Evolutionary conservation across 2,329 filamentous ascomycete genomes (phyloP).

Genomic region (Cladosporium sp.): DNA sequence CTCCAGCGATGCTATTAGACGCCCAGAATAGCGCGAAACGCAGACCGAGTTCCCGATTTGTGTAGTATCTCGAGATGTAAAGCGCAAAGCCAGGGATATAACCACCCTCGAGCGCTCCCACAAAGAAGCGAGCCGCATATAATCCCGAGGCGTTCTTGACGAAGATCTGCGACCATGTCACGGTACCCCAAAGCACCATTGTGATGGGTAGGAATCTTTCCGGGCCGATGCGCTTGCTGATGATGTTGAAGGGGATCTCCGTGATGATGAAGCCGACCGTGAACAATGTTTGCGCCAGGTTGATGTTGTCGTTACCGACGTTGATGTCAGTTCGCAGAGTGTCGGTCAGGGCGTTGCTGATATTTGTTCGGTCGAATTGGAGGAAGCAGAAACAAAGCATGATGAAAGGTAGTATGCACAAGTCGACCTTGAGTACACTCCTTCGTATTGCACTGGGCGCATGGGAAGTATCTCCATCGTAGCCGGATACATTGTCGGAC

Average conservation of each 20-base stretch:
- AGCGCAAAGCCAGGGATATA: constrained; percentile 13
- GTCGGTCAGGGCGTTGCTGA: not conserved
- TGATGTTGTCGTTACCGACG: not conserved
- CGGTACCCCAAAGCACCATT: constrained; percentile 9
- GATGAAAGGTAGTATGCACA: constrained; percentile 3
- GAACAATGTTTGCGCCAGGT: not conserved
- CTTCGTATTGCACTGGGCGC: not conserved
- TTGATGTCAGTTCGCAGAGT: not conserved
- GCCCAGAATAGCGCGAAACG: constrained; percentile 25
- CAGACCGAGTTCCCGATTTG: not conserved
- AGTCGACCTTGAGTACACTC: not conserved
- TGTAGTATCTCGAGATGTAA: constrained; percentile 13
- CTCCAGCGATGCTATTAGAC: constrained; percentile 10
- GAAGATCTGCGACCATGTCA: constrained; percentile 13
- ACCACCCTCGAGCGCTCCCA: constrained; percentile 10
- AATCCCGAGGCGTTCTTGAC: not conserved
- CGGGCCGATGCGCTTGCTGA: constrained; percentile 10
- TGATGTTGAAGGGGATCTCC: not conserved
- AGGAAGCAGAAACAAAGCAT: constrained; percentile 5
- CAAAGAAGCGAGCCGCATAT: constrained; percentile 8
- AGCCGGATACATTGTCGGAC: not conserved
- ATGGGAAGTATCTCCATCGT: not conserved
- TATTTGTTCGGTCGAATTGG: constrained; percentile 4
- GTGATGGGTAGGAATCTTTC: constrained; percentile 5
- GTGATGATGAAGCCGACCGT: not conserved